phyloP scores from a whole-genome alignment of 1,284 basidiomycete species.

The Clitocybe nebularis region DNA sequence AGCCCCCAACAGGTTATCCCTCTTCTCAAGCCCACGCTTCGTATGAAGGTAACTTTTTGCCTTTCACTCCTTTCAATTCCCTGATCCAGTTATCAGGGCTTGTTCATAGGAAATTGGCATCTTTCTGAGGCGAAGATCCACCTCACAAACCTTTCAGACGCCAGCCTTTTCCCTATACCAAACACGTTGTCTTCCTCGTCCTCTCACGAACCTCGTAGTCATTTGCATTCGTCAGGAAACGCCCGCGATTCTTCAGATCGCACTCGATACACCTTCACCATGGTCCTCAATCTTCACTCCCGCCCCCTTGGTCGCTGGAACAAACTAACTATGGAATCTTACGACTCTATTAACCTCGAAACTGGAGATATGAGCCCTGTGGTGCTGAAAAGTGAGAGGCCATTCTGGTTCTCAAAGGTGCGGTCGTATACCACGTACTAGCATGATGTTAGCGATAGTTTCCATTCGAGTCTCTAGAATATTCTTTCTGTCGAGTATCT shows the following conservation, averaged over 20 bases:
- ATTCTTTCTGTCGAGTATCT: no score
- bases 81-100: conserved; percentile 43
- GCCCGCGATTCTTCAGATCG: conserved; percentile 19
- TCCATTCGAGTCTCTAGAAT: no score
- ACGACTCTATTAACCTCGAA: conserved; percentile 70
- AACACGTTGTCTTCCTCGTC: conserved; percentile 12
- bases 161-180: conserved; percentile 29
- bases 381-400: conserved; percentile 77
- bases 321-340: conserved; percentile 73
- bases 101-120: conserved; percentile 67
- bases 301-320: conserved; percentile 87
- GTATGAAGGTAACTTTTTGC: conserved; percentile 62
- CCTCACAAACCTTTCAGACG: conserved; percentile 62
- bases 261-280: conserved; percentile 78
- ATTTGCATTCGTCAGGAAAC: conserved; percentile 11
- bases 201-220: conserved; percentile 11
- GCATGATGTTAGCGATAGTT: no score
- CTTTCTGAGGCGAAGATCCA: conserved; percentile 56
- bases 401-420: conserved; percentile 93
- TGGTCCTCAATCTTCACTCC: conserved; percentile 77
- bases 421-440: conserved; percentile 39
- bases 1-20: conserved; percentile 76
- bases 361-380: conserved; percentile 75
- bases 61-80: background rate
- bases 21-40: conserved; percentile 69